Percentiles rank a stretch among this genome's conserved stretches.
Conservation (phyloP, 306 rosid species). For the Comarum palustre region DNA sequence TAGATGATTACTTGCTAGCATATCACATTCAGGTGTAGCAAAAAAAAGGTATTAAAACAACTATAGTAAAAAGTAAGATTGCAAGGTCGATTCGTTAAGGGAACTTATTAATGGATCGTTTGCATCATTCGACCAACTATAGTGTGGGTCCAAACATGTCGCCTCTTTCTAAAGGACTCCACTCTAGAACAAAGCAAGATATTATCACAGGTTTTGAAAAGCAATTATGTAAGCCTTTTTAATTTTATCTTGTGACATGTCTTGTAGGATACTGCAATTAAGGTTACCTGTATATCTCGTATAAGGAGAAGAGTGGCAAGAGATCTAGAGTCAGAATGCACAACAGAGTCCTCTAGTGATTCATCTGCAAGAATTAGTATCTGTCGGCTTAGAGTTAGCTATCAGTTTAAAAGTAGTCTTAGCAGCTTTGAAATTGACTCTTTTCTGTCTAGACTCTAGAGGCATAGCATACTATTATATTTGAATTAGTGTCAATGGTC, state of each 20-base stretch:
- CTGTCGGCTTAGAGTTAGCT: conserved; percentile 75
- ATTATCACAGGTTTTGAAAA: neutral
- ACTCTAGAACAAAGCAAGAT: neutral
- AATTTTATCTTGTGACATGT: neutral
- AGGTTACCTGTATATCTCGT: conserved; percentile 87
- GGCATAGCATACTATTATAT: neutral
- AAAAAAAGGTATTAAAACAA: neutral
- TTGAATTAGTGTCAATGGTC: neutral
- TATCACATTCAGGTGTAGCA: neutral
- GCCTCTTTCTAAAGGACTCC: neutral
- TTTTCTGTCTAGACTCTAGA: neutral
- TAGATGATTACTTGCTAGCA: neutral
- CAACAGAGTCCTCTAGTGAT: conserved; percentile 88
- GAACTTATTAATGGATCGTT: neutral
- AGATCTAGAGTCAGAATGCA: conserved; percentile 94
- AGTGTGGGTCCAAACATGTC: neutral
- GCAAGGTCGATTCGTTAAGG: neutral
- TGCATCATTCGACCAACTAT: neutral
- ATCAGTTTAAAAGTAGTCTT: conserved; percentile 22
- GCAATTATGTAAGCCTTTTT: neutral
- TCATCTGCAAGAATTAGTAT: conserved; percentile 98
- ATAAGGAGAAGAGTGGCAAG: conserved; percentile 97
- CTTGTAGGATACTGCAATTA: conserved; percentile 17
- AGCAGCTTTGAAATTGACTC: neutral
- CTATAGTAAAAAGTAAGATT: neutral